These are phyloP conservation scores for Sporisorium scitamineum DNA, from an alignment of 1,284 basidiomycete species.

Conservation along the genomic window DNA sequence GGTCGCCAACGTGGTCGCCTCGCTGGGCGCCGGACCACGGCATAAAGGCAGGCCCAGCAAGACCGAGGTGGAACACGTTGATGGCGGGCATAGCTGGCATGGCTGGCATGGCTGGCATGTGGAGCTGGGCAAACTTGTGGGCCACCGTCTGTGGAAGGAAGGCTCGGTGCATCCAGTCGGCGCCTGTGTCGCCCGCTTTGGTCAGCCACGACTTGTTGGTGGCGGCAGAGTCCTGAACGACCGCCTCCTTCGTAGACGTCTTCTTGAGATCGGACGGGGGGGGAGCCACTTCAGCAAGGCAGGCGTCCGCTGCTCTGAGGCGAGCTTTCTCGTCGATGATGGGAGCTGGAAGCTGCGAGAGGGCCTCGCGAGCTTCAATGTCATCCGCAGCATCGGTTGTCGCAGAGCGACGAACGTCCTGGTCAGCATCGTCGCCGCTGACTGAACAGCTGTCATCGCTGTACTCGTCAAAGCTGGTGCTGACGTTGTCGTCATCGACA, in stretches of 20 bases:
- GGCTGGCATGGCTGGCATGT: conserved; percentile 51
- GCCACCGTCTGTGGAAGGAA: conserved; percentile 49
- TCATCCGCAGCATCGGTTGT: conserved; percentile 13
- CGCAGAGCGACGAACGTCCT: not conserved
- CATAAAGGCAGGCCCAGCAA: conserved; percentile 46
- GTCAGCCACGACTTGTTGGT: conserved; percentile 48
- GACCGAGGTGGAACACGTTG: conserved; percentile 57
- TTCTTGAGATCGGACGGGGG: not conserved
- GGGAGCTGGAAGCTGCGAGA: conserved; percentile 25
- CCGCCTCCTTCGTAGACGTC: not conserved
- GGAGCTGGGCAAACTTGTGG: conserved; percentile 47
- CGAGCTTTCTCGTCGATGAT: conserved; percentile 40
- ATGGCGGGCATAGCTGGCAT: conserved; percentile 56
- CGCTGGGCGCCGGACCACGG: conserved; percentile 45
- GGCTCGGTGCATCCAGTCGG: conserved; percentile 50
- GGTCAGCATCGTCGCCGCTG: conserved; percentile 31
- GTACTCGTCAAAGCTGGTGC: conserved; percentile 56
- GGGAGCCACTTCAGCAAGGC: conserved; percentile 7
- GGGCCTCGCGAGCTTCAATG: conserved; percentile 31
- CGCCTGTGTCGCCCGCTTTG: conserved; percentile 50
- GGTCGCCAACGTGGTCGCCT: not conserved
- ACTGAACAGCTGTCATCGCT: conserved; percentile 42
- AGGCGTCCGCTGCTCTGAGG: conserved; percentile 27
- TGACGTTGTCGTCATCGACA: conserved; percentile 66
- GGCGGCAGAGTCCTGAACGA: conserved; percentile 11